A percentile compares a stretch with the other conserved stretches of the same genome.
phyloP scores from a whole-genome alignment of 306 rosid genomes.

The Ormosia semicastrata region DNA sequence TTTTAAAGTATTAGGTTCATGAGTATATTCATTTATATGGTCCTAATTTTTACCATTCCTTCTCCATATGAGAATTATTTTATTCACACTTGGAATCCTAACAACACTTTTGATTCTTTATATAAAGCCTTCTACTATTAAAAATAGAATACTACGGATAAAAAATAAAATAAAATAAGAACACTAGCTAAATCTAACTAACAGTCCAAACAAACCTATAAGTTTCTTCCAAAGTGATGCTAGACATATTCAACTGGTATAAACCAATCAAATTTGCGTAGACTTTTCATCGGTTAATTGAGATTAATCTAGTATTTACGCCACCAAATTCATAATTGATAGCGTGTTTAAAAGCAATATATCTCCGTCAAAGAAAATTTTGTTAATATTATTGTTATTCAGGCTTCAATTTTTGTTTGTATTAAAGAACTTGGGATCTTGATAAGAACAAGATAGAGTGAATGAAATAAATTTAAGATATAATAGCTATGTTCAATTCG shows the following conservation, averaged over 20 bases:
- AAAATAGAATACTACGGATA: background rate
- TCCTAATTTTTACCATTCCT: no score
- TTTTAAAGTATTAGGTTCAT: no score
- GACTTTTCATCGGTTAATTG: background rate
- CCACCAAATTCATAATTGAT: background rate
- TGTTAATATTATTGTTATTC: background rate
- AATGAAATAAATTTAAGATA: background rate
- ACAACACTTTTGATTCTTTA: background rate
- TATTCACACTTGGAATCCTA: no score
- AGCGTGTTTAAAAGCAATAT: background rate
- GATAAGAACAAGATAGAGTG: constrained; percentile 8
- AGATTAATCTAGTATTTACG: background rate
- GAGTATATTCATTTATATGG: no score
- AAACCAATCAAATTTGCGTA: background rate
- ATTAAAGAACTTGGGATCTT: background rate
- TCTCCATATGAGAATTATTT: no score
- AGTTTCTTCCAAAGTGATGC: background rate
- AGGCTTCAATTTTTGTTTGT: background rate
- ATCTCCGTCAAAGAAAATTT: background rate
- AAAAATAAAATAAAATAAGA: background rate
- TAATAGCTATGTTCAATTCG: background rate
- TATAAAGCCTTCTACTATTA: background rate
- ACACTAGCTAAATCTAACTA: background rate
- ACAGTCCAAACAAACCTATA: background rate
- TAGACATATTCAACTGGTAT: background rate